Base-by-base conservation (phyloP, 2,329 filamentous ascomycete genomes). In the Lachnellula occidentalis region DNA sequence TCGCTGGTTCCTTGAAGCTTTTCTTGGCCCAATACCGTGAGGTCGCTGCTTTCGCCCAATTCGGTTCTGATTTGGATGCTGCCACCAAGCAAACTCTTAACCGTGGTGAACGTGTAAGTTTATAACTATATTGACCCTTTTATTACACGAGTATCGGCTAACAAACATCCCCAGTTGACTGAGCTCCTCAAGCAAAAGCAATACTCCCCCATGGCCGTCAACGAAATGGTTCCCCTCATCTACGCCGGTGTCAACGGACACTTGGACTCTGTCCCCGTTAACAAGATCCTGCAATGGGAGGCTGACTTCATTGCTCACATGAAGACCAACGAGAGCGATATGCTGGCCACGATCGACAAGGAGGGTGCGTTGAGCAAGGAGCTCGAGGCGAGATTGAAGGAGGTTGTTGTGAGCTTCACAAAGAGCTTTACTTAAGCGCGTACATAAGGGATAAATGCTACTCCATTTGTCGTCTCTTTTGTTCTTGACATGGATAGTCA, bases 1-100 rank as follows among this genome's bases (percentile, higher is more conserved):
- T 99, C 70, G 94, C 94, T 72, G 94, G 94, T 85, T 97, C 92
- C 68, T 83, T 99, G 73, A 99, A 99, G 87, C 91, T 99, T 70
- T 99, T 97, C 91, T 90, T 99, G 88, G 94, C 94, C 71, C 94
- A 99, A 82, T 99, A 99, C 86, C 94, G 94, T 94, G 94, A 99
- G 79, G 94, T 99, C 63, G 94, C 94, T 71, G 94, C 94, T 69
- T 99, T 99, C 79, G 92, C 94, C 70, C 94, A 99, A 81, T 99
- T 99, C 85, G 94, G 94, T 87, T 99, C 94, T 73, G 94, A 99
- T 83, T 82, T 99, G 68, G 94, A 99, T 80, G 94, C 94, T 69
- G 85, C 94, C 67, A 99, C 94, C 77, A 97, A 96, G 87, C 94
- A 97, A 82, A 97, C 92, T 61, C 87, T 99, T 67, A 86, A 74